Base-by-base conservation (phyloP, 257 asterid genomes). In the Agastache rugosa region DNA sequence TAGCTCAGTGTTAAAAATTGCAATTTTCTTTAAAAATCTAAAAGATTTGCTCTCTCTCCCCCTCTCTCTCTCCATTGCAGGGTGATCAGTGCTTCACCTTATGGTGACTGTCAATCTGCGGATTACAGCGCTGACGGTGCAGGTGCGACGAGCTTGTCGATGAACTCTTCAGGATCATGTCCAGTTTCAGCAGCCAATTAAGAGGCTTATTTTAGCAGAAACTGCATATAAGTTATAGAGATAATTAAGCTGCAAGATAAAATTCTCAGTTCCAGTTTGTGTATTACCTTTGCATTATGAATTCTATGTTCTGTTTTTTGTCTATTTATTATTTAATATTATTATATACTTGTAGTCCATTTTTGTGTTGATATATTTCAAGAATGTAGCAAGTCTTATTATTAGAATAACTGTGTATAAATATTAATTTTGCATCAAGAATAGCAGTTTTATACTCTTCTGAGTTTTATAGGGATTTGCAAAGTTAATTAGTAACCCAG, bases 31-130 rank as follows among this genome's bases (percentile, higher is more conserved):
- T 3, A 4, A 5, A 56, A 56, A 23, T 56, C 3, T 23, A 47
- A 75, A 63, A 6, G 8, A n/a, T 10, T 11, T 51, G 58, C 47
- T 69, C 41, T 23, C 39, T 66, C 42, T 7, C 41, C 19, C 39
- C 63, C 42, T 7, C 48, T 75, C 50, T 69, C 50, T 23, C 25
- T 67, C 44, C 15, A 67, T 77, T 41, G 27, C 86, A 92, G 97
- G 87, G 88, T 79, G 23, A 72, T 84, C 22, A 77, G 64, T 71
- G 74, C 82, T 59, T 79, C 86, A 45, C 97, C 98, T 56, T 93
- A 93, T 39, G 71, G 62, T 35, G 85, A 56, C 11, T 72, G 60
- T 39, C 78, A 75, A 73, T 69, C 90, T 64, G 70, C 74, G 74
- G 96, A 88, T 14, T 71, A 81, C 69, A 75, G 76, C 75, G 67